Percentiles rank a stretch among this genome's conserved stretches.
Conservation (phyloP, 2,329 filamentous ascomycete genomes). For the Ophiosphaerella korrae region DNA sequence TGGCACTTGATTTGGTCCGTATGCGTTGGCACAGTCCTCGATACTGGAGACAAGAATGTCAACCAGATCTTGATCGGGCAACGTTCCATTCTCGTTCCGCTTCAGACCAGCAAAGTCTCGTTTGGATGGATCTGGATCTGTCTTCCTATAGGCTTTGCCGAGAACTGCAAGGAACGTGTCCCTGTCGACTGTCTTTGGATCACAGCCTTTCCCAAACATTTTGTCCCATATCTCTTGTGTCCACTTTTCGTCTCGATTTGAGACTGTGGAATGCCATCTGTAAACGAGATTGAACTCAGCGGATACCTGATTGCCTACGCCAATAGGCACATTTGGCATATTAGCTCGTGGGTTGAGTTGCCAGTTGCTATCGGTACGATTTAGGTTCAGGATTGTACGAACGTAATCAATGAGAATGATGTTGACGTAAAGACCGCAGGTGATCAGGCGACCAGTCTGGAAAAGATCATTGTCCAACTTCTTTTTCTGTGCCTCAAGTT, state of each 20-base stretch:
- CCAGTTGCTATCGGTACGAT: slow-evolving; percentile 76
- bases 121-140: slow-evolving; percentile 70
- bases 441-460: slow-evolving; percentile 58
- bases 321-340: slow-evolving; percentile 68
- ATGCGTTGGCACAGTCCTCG: slow-evolving; percentile 72
- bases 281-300: slow-evolving; percentile 91
- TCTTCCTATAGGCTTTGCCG: slow-evolving; percentile 63
- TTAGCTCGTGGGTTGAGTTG: slow-evolving; percentile 77
- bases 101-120: slow-evolving; percentile 70
- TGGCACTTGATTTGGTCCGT: slow-evolving; percentile 71
- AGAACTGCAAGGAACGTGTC: slow-evolving; percentile 68
- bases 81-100: slow-evolving; percentile 69
- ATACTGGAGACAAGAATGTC: slow-evolving; percentile 70
- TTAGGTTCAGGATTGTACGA: slow-evolving; percentile 62
- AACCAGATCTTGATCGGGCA: slow-evolving; percentile 77
- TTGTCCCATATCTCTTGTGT: slow-evolving; percentile 62
- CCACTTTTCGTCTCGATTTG: slow-evolving; percentile 78
- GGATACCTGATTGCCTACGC: slow-evolving; percentile 81
- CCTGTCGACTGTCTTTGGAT: slow-evolving; percentile 59
- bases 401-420: slow-evolving; percentile 61
- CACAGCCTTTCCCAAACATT: slow-evolving; percentile 55
- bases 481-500: slow-evolving; percentile 40
- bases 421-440: slow-evolving; percentile 60
- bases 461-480: slow-evolving; percentile 56
- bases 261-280: slow-evolving; percentile 83